Base-by-base conservation (phyloP, 1,139 yeast genomes). In the Taiozyma sp. region DNA sequence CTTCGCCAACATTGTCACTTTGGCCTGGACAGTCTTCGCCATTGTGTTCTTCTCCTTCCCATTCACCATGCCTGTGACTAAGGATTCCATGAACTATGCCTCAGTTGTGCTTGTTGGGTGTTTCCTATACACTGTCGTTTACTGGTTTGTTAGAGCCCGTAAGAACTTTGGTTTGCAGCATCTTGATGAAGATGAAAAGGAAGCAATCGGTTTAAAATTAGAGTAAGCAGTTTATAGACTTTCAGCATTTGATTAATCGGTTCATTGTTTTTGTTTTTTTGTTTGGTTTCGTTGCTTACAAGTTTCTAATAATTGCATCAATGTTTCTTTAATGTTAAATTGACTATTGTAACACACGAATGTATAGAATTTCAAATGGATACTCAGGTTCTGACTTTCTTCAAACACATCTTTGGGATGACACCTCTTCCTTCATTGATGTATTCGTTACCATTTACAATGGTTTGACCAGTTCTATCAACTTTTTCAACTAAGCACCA, bases 41-140 rank as follows among this genome's bases (percentile, higher is more conserved):
- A 64, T 80, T 49, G 82, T 83, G 7, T 79, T 85, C 66, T 83
- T 81, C 69, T 79, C 86, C 38, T 83, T 86, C 70, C 93, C 93
- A 47, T 74, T 82, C 44, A 70, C 70, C 47, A 76, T 81, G 76
- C 92, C 92, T 1, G 90, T 79, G 2, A 74, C 78, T 4, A 78
- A 75, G 41, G 77, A 78, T 49, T 75, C 77, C 59, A 84, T 86
- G 87, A 86, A 86, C 70, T 86, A 85, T 64, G 86, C 85, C 34
- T 73, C 81, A n/a, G 89, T 77, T 8, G 87, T 84, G 23, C 72
- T 83, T 55, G 84, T 71, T 1, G 80, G 81, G 28, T 81, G 80
- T 64, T 67, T 79, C 16, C 54, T 79, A 4, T 81, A 80, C 67
- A 73, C 83, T 10, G 56, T 84, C 47, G 68, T 73, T 7, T 82